Evolutionary conservation across 176 grass and related monocot species (phyloP).

Genomic region (Triticum monococcum): DNA sequence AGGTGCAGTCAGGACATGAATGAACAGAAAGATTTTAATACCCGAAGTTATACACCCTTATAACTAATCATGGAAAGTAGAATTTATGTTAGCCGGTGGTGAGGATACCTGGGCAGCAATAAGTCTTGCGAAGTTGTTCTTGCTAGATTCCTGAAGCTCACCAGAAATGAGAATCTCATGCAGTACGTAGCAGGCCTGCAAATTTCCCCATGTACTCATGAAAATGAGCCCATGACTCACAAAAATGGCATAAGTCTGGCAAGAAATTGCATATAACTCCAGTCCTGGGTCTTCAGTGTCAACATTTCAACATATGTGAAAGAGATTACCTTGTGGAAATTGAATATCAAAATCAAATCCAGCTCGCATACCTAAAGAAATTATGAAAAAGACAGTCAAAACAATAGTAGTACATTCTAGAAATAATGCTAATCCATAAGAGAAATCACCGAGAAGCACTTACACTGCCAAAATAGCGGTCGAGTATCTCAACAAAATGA

Average conservation of each 20-base stretch:
- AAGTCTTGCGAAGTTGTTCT: constrained; percentile 85
- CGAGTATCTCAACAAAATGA: constrained; percentile 94
- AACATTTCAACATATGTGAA: neutral
- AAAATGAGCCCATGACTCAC: constrained; percentile 5
- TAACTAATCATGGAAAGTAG: too few species aligned
- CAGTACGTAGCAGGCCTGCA: constrained; percentile 92
- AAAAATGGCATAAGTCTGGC: neutral
- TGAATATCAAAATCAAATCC: constrained; percentile 99
- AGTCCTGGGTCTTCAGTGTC: neutral
- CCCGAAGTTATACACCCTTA: too few species aligned
- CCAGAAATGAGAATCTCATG: constrained; percentile 94
- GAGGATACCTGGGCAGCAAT: constrained; percentile 77
- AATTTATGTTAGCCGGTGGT: too few species aligned
- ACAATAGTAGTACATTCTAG: neutral
- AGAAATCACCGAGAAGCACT: constrained; percentile 12
- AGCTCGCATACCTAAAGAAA: constrained; percentile 64
- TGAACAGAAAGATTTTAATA: neutral
- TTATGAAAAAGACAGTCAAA: neutral
- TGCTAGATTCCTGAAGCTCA: constrained; percentile 97
- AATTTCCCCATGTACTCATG: constrained; percentile 17
- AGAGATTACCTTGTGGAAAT: constrained; percentile 87
- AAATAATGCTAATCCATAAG: neutral
- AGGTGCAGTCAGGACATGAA: neutral
- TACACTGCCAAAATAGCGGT: constrained; percentile 95
- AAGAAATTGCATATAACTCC: neutral